A percentile compares a stretch with the other conserved stretches of the same genome.
phyloP scores from a whole-genome alignment of 2,329 filamentous ascomycete species.

The Penicillium sclerotigenum region DNA sequence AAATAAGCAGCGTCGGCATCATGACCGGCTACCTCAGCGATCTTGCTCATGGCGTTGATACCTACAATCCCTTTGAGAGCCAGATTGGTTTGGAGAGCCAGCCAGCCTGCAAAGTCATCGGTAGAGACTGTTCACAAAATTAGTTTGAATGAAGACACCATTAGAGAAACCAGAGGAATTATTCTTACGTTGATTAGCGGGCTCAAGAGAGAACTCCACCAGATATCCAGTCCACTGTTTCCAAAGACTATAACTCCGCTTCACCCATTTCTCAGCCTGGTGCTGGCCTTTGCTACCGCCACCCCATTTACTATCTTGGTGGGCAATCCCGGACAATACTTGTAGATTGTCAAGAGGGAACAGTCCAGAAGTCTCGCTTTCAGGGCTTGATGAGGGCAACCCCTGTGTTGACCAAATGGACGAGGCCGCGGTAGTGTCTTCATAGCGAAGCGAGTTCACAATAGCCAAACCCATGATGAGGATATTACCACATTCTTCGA shows the following conservation, averaged over 20 bases:
- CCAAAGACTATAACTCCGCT: slow-evolving; percentile 67
- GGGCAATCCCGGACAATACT: slow-evolving; percentile 49
- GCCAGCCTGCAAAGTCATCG: slow-evolving; percentile 77
- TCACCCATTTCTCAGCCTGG: slow-evolving; percentile 63
- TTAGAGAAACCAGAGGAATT: neutral
- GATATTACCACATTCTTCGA: slow-evolving; percentile 67
- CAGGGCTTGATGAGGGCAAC: slow-evolving; percentile 17
- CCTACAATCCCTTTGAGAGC: slow-evolving; percentile 82
- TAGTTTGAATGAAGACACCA: neutral
- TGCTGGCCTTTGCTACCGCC: slow-evolving; percentile 53
- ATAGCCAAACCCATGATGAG: slow-evolving; percentile 77
- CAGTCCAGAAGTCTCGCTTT: slow-evolving; percentile 26
- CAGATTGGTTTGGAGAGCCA: slow-evolving; percentile 76
- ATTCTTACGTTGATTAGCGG: slow-evolving; percentile 64
- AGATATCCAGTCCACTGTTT: slow-evolving; percentile 77
- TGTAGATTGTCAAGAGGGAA: slow-evolving; percentile 53
- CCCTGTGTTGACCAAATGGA: slow-evolving; percentile 57
- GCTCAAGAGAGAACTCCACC: slow-evolving; percentile 70
- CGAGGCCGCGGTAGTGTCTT: slow-evolving; percentile 52
- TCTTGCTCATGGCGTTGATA: slow-evolving; percentile 71
- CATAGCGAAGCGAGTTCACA: slow-evolving; percentile 69
- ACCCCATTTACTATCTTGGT: slow-evolving; percentile 62
- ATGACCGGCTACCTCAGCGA: slow-evolving; percentile 62
- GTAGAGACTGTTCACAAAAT: slow-evolving; percentile 58
- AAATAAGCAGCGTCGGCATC: slow-evolving; percentile 57